Conservation (phyloP, 331 rosid genomes). For the Acacia pycnantha region DNA sequence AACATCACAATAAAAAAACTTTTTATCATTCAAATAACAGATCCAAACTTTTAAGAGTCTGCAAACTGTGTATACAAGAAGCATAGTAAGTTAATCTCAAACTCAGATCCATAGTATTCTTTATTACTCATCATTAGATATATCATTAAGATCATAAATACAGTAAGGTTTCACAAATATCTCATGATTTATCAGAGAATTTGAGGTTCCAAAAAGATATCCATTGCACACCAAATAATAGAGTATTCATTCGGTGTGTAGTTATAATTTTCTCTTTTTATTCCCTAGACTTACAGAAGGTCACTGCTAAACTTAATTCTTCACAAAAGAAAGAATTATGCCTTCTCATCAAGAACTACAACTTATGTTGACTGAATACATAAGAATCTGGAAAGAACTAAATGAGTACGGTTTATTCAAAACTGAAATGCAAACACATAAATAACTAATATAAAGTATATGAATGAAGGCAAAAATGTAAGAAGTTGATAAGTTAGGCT, state of each 20-base stretch:
- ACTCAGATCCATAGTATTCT: neutral
- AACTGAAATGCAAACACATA: neutral
- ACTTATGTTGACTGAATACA: neutral
- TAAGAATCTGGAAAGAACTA: neutral
- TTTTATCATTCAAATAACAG: neutral
- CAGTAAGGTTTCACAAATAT: neutral
- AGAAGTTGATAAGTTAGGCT: conserved; percentile 7
- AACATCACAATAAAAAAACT: neutral
- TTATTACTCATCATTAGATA: conserved; percentile 10
- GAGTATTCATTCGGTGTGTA: neutral
- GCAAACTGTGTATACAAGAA: neutral
- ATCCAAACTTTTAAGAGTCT: neutral
- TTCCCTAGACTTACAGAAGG: neutral
- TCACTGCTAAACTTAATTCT: conserved; percentile 16
- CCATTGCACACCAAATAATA: neutral
- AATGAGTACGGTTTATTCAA: neutral
- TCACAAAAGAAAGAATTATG: neutral
- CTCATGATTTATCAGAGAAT: neutral
- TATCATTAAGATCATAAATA: conserved; percentile 4
- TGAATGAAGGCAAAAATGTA: neutral
- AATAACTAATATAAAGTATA: neutral
- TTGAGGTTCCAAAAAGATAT: conserved; percentile 13
- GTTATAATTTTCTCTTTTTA: neutral
- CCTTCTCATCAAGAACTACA: conserved; percentile 1
- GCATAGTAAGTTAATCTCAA: conserved; percentile 5